These are phyloP conservation scores for Phalaenopsis equestris DNA, from an alignment of 106 monocot genomes.

Conservation along the genomic window DNA sequence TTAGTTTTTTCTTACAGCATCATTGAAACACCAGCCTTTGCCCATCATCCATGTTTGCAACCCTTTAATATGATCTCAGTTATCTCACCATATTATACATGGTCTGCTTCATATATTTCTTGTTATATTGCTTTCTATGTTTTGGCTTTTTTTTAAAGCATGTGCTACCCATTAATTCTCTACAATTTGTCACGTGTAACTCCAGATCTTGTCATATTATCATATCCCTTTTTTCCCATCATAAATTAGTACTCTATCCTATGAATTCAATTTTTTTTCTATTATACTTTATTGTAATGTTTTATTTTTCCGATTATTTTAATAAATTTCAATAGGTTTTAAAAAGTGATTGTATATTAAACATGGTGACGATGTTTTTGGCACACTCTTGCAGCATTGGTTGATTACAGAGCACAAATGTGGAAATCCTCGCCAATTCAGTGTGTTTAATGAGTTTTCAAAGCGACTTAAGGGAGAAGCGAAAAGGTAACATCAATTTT, in stretches of 20 bases:
- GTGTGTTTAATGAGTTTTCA: constrained; percentile 82
- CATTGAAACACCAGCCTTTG: not conserved
- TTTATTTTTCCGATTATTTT: not conserved
- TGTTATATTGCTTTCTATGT: not conserved
- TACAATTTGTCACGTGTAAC: not conserved
- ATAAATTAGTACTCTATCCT: not conserved
- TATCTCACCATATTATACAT: not conserved
- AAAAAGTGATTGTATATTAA: not conserved
- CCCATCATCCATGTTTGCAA: not conserved
- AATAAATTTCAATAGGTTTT: not conserved
- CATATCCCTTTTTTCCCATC: not conserved
- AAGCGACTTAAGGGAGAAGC: constrained; percentile 85
- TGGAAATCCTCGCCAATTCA: constrained; percentile 42
- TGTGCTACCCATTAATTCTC: not conserved
- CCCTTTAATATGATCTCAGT: not conserved
- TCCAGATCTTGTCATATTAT: not conserved
- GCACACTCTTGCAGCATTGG: constrained; percentile 7
- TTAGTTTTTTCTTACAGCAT: not conserved
- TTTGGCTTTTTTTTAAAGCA: not conserved
- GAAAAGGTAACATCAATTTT: constrained; percentile 35
- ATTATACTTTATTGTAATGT: not conserved
- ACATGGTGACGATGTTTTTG: constrained; percentile 11
- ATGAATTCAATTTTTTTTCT: not conserved
- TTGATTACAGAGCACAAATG: constrained; percentile 9
- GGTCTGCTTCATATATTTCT: too few species aligned